Base-by-base conservation (phyloP, 352 stramenopile species). In the Peronospora destructor region DNA sequence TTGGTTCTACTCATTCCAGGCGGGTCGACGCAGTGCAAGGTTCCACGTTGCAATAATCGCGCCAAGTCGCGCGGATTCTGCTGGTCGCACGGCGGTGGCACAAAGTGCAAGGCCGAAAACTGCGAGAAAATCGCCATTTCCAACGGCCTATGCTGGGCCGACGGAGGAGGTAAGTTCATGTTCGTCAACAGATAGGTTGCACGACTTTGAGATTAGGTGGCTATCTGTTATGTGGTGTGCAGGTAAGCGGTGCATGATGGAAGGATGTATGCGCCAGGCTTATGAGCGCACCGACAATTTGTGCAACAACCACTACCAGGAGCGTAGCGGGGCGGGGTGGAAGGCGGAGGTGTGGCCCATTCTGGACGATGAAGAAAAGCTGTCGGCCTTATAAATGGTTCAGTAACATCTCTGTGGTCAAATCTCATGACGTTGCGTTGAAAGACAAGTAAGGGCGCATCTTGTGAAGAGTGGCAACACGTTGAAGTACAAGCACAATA, bases 11-110 rank as follows among this genome's bases (percentile, higher is more conserved):
- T 30, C 43, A 47, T 42, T 49, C 4, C 49, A 78, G 68, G 68
- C 33, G 78, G 78, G n/a, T 90, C 78, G 7, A 85, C 62, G 1
- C 68, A 77, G 43, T 92, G 82, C 64, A 91, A 84, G 49, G 59
- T 87, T 26, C 52, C 60, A 4, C 68, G 62, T 16, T 94, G 83
- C 49, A 66, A 76, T 29, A 91, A 91, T 43, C 79, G 81, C n/a
- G 81, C 80, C 58, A 91, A 91, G 59, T 88, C 80, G 25, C 64
- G 77, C n/a, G 83, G 83, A 12, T 84, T 85, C 38, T 94, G 83
- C 56, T 91, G 81, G 83, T 89, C 76, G 0, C 83, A 94, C 53
- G 83, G 83, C 34, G 83, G 83, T 1, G 83, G 83, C n/a, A 87
- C 75, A 46, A 87, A 87, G 48, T 94, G 83, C 64, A 85, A 84